Base-by-base conservation (phyloP, 345 rosid species). In the Salix viminalis region DNA sequence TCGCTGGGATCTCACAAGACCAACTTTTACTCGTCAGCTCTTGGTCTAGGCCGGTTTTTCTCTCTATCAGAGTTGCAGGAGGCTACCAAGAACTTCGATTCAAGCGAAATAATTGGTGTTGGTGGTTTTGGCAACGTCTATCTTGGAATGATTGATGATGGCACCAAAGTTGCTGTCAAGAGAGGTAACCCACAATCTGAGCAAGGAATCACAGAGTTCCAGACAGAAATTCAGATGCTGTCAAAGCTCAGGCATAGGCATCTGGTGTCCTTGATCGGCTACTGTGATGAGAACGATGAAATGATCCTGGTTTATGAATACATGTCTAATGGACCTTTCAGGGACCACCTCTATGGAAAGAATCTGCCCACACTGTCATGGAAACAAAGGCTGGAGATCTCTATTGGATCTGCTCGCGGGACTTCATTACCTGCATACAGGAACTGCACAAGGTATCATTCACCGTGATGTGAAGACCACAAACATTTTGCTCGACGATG, bases 111-210 rank as follows among this genome's bases (percentile, higher is more conserved):
- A 65, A 90, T 92, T 8, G 97, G 97, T 36, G 91, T 90, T 66
- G 94, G 97, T 16, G 97, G 97, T 42, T 92, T 92, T 67, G 95
- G 97, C 10, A 92, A 92, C 69, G 97, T 92, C 75, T 92, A 92
- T 76, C 37, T 92, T 16, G 91, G 92, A 12, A 73, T 42, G 11
- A 83, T 92, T 15, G 97, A 90, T 50, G 92, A 92, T 52, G 90
- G 88, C 18, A 89, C 90, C 66, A 75, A 89, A 85, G 95, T 92
- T 50, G 97, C 97, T 61, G 92, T 92, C 70, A 92, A 92, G 76
- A 83, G 97, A 81, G 97, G 97, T 61, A 92, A 92, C 74, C 97
- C 94, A 7, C 94, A 90, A 83, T 92, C 97, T 18, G 94, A 92
- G 77, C 97, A 92, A 79, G 97, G 97, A 2, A 89, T 92, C 82